A percentile compares a stretch with the other conserved stretches of the same genome.
phyloP scores from a whole-genome alignment of 352 stramenopile genomes.

The Pilasporangium apinafurcum region DNA sequence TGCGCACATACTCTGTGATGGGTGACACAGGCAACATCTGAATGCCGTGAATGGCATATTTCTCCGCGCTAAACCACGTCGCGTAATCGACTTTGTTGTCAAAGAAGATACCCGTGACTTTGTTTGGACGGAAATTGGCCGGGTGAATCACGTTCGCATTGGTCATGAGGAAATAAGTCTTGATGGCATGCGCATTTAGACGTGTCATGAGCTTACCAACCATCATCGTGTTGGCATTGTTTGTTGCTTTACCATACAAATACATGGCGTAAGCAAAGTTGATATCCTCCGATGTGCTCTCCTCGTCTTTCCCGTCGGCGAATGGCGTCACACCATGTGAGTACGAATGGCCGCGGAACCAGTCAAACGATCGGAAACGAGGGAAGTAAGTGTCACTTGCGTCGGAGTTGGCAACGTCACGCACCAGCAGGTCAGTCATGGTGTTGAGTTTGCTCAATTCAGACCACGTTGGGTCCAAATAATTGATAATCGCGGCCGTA shows the following conservation, averaged over 20 bases:
- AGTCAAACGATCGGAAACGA: conserved; percentile 57
- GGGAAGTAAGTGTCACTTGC: conserved; percentile 36
- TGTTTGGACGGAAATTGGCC: conserved; percentile 34
- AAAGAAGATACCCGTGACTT: conserved; percentile 66
- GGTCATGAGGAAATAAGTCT: conserved; percentile 59
- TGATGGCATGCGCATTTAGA: conserved; percentile 40
- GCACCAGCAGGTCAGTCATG: conserved; percentile 29
- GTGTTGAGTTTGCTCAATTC: conserved; percentile 27
- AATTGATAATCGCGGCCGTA: conserved; percentile 38
- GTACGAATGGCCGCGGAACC: conserved; percentile 64
- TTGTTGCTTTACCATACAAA: conserved; percentile 42
- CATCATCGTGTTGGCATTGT: conserved; percentile 17
- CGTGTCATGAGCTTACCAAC: conserved; percentile 44
- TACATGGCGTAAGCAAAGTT: conserved; percentile 57
- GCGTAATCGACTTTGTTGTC: conserved; percentile 75
- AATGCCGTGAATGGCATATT: conserved; percentile 72
- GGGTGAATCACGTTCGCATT: conserved; percentile 41
- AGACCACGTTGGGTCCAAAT: conserved; percentile 32
- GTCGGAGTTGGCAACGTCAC: conserved; percentile 50
- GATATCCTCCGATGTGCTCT: conserved; percentile 61
- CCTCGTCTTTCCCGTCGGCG: conserved; percentile 61
- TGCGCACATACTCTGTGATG: conserved; percentile 50
- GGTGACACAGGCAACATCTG: conserved; percentile 70
- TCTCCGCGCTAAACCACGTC: conserved; percentile 63
- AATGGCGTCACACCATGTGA: conserved; percentile 60